Evolutionary conservation across 2,329 filamentous ascomycete species (phyloP).

Genomic region (Colletotrichum sp.): DNA sequence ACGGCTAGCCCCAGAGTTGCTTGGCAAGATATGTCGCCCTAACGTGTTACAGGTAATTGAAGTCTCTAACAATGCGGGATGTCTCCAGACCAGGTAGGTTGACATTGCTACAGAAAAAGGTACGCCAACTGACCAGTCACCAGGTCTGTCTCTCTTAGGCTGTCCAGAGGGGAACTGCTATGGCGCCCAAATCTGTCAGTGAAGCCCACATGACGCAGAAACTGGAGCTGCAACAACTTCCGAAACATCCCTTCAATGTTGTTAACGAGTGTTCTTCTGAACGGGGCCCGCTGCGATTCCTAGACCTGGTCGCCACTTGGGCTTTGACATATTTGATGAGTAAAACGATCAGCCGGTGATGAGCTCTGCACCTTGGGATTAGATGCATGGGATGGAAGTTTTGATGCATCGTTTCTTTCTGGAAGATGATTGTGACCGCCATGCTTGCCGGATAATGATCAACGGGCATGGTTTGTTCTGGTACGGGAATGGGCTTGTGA

Average conservation of each 20-base stretch:
- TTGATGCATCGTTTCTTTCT: not conserved
- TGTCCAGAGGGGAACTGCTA: not conserved
- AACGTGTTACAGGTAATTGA: not conserved
- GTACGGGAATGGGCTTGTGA: not conserved
- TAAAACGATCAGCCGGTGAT: not conserved
- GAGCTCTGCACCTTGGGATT: not conserved
- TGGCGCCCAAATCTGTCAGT: not conserved
- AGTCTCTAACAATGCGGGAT: not conserved
- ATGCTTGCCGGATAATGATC: not conserved
- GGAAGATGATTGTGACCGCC: not conserved
- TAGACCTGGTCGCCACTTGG: not conserved
- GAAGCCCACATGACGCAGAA: not conserved
- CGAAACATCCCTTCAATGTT: not conserved
- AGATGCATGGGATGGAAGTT: not conserved
- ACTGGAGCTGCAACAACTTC: not conserved
- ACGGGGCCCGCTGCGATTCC: not conserved
- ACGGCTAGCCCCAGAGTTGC: not conserved
- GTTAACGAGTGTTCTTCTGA: not conserved
- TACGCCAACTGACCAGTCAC: not conserved
- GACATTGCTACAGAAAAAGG: not conserved
- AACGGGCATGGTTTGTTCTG: not conserved
- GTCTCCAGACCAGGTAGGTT: not conserved
- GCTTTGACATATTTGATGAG: not conserved
- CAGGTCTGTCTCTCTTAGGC: not conserved
- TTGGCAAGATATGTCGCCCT: not conserved